Evolutionary conservation across 306 rosid species (phyloP).

Genomic region (Prunus persica): Prunus_persica_NCBIv2 NC_034013.1:2758001-2758500

Average conservation of each 20-base stretch:
- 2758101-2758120: background rate
- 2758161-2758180: background rate
- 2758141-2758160: no score
- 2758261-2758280: slow-evolving; percentile 71
- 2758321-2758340: slow-evolving; percentile 94
- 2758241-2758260: slow-evolving; percentile 54
- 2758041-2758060: no score
- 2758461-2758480: background rate
- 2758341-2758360: slow-evolving; percentile 96
- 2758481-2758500: background rate
- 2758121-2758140: no score
- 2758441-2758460: background rate
- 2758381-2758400: background rate
- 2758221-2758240: slow-evolving; percentile 9
- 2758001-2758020: no score
- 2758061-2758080: no score
- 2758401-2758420: background rate
- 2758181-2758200: background rate
- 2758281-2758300: slow-evolving; percentile 96
- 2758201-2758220: background rate
- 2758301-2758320: slow-evolving; percentile 96
- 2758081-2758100: background rate
- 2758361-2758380: slow-evolving; percentile 48
- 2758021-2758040: no score
- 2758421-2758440: background rate